Conservation (phyloP, 768 basidiomycete genomes). For the Amanita exitialis region DNA sequence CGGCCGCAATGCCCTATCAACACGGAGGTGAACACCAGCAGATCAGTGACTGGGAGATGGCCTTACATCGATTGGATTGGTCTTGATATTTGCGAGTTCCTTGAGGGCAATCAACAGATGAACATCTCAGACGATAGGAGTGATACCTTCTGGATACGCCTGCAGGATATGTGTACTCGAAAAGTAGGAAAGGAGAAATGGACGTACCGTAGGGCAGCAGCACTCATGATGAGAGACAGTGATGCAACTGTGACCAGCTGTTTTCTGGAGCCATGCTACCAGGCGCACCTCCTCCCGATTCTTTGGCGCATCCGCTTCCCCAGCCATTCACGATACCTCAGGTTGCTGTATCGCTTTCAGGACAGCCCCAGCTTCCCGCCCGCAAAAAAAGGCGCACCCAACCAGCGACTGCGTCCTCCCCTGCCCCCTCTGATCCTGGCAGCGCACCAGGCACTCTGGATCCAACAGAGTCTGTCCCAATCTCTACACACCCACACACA, state of each 20-base stretch:
- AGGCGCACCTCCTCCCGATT: neutral
- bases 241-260: neutral
- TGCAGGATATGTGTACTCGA: constrained; percentile 20
- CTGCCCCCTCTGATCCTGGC: constrained; percentile 47
- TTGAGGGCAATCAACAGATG: constrained; percentile 18
- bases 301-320: neutral
- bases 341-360: neutral
- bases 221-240: constrained; percentile 14
- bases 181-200: neutral
- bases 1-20: constrained; percentile 51
- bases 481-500: neutral
- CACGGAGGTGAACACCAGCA: constrained; percentile 8
- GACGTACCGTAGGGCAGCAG: constrained; percentile 32
- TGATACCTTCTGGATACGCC: constrained; percentile 67
- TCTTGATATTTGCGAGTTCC: constrained; percentile 58
- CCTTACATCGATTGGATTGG: constrained; percentile 54
- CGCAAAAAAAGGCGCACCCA: constrained; percentile 52
- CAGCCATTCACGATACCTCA: neutral
- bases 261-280: neutral
- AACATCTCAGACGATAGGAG: constrained; percentile 5
- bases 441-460: constrained; percentile 21
- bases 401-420: constrained; percentile 38
- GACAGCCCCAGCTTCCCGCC: constrained; percentile 19
- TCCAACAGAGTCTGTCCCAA: constrained; percentile 26
- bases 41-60: constrained; percentile 5